These are phyloP conservation scores for Tulasnella sp. DNA, from an alignment of 768 basidiomycete genomes.

Conservation along the genomic window DNA sequence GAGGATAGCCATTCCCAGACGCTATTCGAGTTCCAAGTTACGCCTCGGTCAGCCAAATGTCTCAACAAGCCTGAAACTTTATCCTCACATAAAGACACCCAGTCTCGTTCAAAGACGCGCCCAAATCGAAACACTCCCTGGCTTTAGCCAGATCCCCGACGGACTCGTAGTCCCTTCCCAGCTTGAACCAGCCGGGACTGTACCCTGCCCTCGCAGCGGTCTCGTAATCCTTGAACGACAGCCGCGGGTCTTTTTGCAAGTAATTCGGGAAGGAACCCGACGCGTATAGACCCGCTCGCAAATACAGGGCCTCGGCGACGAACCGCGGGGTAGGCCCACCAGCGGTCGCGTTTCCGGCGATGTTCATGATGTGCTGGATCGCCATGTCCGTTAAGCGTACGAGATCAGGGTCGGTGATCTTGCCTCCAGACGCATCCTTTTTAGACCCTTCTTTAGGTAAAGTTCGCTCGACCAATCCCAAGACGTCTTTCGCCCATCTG, in stretches of 20 bases:
- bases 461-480: slow-evolving; percentile 62
- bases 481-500: slow-evolving; percentile 72
- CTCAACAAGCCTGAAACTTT: neutral
- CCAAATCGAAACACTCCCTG: slow-evolving; percentile 77
- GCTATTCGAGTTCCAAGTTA: slow-evolving; percentile 33
- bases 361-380: slow-evolving; percentile 48
- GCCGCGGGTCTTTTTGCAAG: slow-evolving; percentile 52
- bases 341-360: slow-evolving; percentile 27
- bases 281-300: slow-evolving; percentile 61
- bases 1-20: slow-evolving; percentile 86
- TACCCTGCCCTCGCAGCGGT: slow-evolving; percentile 67
- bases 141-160: slow-evolving; percentile 63
- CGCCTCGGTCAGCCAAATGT: neutral
- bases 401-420: slow-evolving; percentile 49
- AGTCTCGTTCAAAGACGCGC: slow-evolving; percentile 60
- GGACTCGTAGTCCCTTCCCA: slow-evolving; percentile 86
- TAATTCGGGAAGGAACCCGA: slow-evolving; percentile 34
- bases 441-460: slow-evolving; percentile 25
- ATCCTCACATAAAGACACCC: slow-evolving; percentile 71
- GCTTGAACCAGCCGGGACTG: slow-evolving; percentile 76
- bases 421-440: slow-evolving; percentile 33
- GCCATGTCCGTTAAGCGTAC: slow-evolving; percentile 50
- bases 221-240: slow-evolving; percentile 87
- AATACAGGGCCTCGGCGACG: slow-evolving; percentile 61
- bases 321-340: slow-evolving; percentile 29